Evolutionary conservation across 2,329 filamentous ascomycete genomes (phyloP), one percentile per base, ranked within the genome.

Genomic region (Fusarium musae): DNA sequence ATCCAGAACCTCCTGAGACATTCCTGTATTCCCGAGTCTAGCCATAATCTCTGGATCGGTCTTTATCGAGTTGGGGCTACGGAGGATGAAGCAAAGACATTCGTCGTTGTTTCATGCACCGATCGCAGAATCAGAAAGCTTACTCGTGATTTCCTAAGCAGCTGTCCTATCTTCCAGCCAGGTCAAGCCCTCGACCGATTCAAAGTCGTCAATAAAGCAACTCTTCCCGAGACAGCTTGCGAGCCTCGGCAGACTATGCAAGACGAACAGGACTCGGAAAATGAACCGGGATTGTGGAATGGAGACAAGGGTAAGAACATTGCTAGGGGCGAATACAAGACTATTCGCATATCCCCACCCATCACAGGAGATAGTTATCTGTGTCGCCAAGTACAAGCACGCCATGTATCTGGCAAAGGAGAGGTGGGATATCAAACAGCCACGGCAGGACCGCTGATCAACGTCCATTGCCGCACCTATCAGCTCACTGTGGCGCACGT

Each of bases 91-190:
- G 46, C 46, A 5, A 30, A 32, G 15, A 32, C 46, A 12, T 49
- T 49, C 0, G 28, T 49, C 0, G 46, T 49, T 0, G 28, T 49
- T 0, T 49, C 46, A 4, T 49, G 46, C 19, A 30, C 0, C 15
- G 21, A 49, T n/a, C 28, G 46, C 28, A n/a, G 19, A 1, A 32
- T 49, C 6, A 9, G 46, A 0, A 49, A 12, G 21, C 19, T 49
- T 6, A 49, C 46, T 0, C 28, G 28, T 0, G 28, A 49, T 6
- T 3, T 49, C 0, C 4, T 49, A 0, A n/a, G 28, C 4, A 17
- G 46, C 9, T 30, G 13, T 0, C 46, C 46, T 0, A 16, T 49
- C 2, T 49, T 49, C 6, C 46, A 49, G 3, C 28, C 46, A 11
- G 46, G 46, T 17, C 0, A 12, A 17, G 19, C 28, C 0, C 46